phyloP scores from a whole-genome alignment of 2,329 filamentous ascomycete species.

The Colletotrichum sp. region DNA sequence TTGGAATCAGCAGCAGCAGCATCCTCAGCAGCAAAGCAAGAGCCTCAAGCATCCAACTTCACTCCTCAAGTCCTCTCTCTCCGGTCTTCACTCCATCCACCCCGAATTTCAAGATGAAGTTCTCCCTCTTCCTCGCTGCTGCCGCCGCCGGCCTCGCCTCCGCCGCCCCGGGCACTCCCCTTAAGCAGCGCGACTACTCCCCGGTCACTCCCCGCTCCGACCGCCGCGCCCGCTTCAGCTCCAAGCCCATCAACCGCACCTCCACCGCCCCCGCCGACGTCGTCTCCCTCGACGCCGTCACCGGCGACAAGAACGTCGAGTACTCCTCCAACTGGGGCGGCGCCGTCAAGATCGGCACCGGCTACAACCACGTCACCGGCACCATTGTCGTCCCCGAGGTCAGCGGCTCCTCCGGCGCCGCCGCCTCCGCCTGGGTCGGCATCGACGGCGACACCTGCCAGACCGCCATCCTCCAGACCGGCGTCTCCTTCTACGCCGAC shows the following conservation, averaged over 20 bases:
- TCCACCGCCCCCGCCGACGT: not conserved
- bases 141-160: constrained; percentile 19
- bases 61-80: not conserved
- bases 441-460: constrained; percentile 51
- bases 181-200: constrained; percentile 9
- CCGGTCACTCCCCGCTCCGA: not conserved
- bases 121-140: constrained; percentile 16
- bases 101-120: constrained; percentile 7
- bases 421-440: constrained; percentile 50
- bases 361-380: constrained; percentile 30
- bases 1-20: not conserved
- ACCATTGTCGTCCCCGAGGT: constrained; percentile 32
- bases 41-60: not conserved
- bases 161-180: constrained; percentile 16
- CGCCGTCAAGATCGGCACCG: constrained; percentile 29
- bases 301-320: constrained; percentile 15
- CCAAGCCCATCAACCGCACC: constrained; percentile 20
- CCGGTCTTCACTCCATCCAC: not conserved
- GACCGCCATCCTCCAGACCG: constrained; percentile 45
- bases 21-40: not conserved
- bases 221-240: constrained; percentile 4
- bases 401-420: constrained; percentile 22
- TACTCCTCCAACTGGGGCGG: constrained; percentile 35
- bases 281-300: not conserved
- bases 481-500: constrained; percentile 44